A percentile compares a stretch with the other conserved stretches of the same genome.
phyloP scores from a whole-genome alignment of 1,284 basidiomycete genomes.

The Fomitiporia mediterranea region DNA sequence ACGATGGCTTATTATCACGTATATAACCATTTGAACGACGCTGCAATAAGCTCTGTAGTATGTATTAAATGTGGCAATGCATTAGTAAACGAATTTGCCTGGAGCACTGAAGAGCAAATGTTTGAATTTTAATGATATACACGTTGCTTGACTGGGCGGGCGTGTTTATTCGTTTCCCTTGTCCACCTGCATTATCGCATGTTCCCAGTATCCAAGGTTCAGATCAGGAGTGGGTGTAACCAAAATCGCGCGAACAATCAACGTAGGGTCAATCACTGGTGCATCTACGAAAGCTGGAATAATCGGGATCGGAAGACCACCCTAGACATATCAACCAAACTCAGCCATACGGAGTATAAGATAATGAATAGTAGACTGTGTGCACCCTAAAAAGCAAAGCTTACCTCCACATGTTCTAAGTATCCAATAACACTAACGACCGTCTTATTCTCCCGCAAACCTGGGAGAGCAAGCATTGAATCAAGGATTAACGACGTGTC shows the following conservation, averaged over 20 bases:
- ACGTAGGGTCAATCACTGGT: slow-evolving; percentile 5
- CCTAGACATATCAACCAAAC: not conserved
- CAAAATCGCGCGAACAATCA: slow-evolving; percentile 16
- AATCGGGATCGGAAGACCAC: slow-evolving; percentile 6
- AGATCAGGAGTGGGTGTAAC: slow-evolving; percentile 14
- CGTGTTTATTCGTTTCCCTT: not conserved
- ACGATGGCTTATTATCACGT: too few species aligned
- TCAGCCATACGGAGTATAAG: not conserved
- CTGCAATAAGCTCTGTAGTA: too few species aligned
- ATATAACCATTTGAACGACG: too few species aligned
- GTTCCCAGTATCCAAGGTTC: slow-evolving; percentile 10
- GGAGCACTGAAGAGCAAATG: too few species aligned
- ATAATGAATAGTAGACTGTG: not conserved
- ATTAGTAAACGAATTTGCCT: too few species aligned
- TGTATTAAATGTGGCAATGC: too few species aligned
- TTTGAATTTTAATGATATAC: too few species aligned
- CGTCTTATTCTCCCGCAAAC: slow-evolving; percentile 7
- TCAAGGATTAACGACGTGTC: slow-evolving; percentile 11
- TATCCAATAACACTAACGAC: slow-evolving; percentile 13
- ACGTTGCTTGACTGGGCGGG: too few species aligned
- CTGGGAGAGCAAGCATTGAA: not conserved
- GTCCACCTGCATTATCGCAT: slow-evolving; percentile 8
- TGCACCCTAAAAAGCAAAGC: too few species aligned
- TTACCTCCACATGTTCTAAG: slow-evolving; percentile 7
- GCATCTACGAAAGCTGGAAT: slow-evolving; percentile 15